Evolutionary conservation across 768 basidiomycete species (phyloP).

Genomic region (Naganishia onofrii): DNA sequence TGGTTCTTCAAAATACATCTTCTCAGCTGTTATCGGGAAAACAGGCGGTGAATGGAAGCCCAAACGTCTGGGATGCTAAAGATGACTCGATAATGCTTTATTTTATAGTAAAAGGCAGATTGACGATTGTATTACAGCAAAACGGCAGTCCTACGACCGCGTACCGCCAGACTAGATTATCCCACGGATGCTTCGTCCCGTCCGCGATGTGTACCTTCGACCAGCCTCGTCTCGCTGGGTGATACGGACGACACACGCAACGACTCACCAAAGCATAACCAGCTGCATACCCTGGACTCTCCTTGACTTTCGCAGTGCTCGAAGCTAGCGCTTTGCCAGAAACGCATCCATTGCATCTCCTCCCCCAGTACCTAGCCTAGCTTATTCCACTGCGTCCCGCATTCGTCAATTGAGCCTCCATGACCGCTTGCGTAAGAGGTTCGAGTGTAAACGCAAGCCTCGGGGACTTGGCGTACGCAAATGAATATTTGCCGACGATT

Average conservation of each 20-base stretch:
- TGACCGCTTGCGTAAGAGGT: background rate
- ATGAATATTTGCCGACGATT: background rate
- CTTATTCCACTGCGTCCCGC: background rate
- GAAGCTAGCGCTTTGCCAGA: no score
- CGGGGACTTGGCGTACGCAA: background rate
- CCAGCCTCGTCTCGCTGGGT: no score
- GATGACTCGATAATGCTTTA: background rate
- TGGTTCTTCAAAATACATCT: background rate
- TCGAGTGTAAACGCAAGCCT: background rate
- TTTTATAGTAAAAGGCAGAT: background rate
- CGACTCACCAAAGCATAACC: no score
- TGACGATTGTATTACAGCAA: background rate
- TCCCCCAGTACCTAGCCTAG: background rate
- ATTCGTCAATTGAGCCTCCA: background rate
- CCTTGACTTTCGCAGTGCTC: no score
- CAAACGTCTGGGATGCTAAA: background rate
- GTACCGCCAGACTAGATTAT: no score
- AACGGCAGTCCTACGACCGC: background rate
- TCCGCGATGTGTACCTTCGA: no score
- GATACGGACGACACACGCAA: no score
- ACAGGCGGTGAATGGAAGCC: no score
- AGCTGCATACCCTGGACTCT: no score
- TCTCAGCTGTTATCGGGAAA: background rate
- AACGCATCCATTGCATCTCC: no score
- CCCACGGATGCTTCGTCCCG: no score